Conservation (phyloP, 352 stramenopile genomes). For the Globisporangium megalacanthum region DNA sequence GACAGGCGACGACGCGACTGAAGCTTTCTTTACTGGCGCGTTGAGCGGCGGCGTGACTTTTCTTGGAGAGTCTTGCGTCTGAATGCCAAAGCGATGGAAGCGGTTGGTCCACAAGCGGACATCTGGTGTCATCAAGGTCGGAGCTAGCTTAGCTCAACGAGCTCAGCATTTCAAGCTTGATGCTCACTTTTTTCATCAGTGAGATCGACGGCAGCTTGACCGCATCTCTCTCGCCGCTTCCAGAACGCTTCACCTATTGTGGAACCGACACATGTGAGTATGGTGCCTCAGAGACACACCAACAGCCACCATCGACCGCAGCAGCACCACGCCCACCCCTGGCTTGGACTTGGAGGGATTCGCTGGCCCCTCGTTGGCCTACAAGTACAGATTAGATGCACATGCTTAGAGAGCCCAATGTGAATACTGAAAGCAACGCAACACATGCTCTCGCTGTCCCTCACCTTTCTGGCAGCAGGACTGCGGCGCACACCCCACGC, state of each 20-base stretch:
- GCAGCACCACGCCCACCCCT: background rate
- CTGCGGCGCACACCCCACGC: no score
- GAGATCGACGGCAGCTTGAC: constrained; percentile 42
- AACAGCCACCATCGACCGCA: no score
- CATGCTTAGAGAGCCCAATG: no score
- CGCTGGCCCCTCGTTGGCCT: background rate
- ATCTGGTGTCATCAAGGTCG: background rate
- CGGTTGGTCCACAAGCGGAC: background rate
- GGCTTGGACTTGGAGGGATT: constrained; percentile 3
- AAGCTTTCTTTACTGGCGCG: background rate
- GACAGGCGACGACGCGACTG: background rate
- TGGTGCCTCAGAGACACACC: background rate
- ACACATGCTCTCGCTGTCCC: no score
- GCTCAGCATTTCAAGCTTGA: background rate
- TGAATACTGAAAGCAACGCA: no score
- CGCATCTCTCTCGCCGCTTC: constrained; percentile 21
- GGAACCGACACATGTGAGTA: background rate
- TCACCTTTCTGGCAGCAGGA: no score
- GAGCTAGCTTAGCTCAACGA: background rate
- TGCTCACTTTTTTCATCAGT: constrained; percentile 27
- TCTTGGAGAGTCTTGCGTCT: background rate
- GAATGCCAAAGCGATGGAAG: background rate
- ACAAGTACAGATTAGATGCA: no score
- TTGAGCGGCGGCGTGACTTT: background rate
- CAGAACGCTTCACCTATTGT: constrained; percentile 10